A percentile compares a stretch with the other conserved stretches of the same genome.
Evolutionary conservation across 2,329 filamentous ascomycete genomes (phyloP).

Genomic region (Fusarium anthophilum): DNA sequence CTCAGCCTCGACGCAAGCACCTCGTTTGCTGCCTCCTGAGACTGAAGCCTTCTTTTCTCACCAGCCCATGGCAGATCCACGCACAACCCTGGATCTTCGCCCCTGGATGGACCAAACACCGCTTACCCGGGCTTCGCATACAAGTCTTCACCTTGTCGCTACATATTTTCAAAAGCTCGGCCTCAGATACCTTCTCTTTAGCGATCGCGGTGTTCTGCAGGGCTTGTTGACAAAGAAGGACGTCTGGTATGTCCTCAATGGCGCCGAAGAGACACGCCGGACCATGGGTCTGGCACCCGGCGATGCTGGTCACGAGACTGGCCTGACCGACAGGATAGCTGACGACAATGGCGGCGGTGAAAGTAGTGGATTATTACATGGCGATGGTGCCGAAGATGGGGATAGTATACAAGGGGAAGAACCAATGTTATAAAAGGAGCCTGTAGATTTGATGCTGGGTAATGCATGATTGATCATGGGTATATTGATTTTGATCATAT

Average conservation of each 20-base stretch:
- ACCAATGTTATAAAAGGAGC: slow-evolving; percentile 39
- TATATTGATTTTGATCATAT: slow-evolving; percentile 1
- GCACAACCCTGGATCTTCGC: slow-evolving; percentile 82
- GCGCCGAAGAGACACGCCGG: slow-evolving; percentile 70
- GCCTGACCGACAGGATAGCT: slow-evolving; percentile 44
- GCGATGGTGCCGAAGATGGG: slow-evolving; percentile 48
- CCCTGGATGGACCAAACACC: slow-evolving; percentile 99
- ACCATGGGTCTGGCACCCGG: slow-evolving; percentile 43
- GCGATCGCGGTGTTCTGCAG: slow-evolving; percentile 80
- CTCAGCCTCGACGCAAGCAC: slow-evolving; percentile 61
- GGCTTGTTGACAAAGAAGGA: slow-evolving; percentile 97
- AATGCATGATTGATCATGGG: slow-evolving; percentile 6
- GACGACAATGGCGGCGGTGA: slow-evolving; percentile 52
- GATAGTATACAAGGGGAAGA: slow-evolving; percentile 43
- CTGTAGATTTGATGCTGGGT: neutral
- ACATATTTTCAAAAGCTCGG: slow-evolving; percentile 96
- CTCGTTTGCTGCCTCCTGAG: slow-evolving; percentile 70
- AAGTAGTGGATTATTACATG: slow-evolving; percentile 54
- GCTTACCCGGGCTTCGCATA: slow-evolving; percentile 82
- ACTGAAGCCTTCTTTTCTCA: slow-evolving; percentile 88
- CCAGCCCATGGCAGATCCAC: slow-evolving; percentile 81
- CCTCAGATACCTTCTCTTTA: slow-evolving; percentile 88
- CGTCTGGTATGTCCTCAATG: slow-evolving; percentile 91
- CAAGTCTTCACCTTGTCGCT: slow-evolving; percentile 83
- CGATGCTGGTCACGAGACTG: slow-evolving; percentile 42